phyloP scores from a whole-genome alignment of 2,329 filamentous ascomycete species.

The Macrophomina pseudophaseolina region DNA sequence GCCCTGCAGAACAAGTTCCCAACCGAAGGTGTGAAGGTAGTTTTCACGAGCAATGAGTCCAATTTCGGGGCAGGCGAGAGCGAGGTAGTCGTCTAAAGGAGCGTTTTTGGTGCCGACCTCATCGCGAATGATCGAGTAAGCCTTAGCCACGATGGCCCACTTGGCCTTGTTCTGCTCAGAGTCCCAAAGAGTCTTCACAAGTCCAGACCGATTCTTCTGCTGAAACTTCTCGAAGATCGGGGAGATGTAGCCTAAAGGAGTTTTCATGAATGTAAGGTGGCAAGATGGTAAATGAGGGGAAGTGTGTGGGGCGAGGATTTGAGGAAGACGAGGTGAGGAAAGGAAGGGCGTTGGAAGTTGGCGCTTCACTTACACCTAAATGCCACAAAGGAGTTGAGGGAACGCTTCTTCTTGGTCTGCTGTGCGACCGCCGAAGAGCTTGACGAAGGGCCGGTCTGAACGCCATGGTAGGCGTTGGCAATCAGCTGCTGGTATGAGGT shows the following conservation, averaged over 20 bases:
- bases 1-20: constrained; percentile 40
- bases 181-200: constrained; percentile 57
- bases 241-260: constrained; percentile 54
- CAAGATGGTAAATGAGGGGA: not conserved
- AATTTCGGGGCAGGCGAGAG: constrained; percentile 53
- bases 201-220: constrained; percentile 60
- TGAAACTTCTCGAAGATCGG: constrained; percentile 52
- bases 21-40: constrained; percentile 56
- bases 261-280: constrained; percentile 22
- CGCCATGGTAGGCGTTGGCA: not conserved
- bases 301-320: no score
- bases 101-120: constrained; percentile 54
- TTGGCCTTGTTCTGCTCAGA: constrained; percentile 57
- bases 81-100: constrained; percentile 55
- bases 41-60: constrained; percentile 51
- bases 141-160: constrained; percentile 60
- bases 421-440: not conserved
- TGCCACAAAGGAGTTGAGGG: constrained; percentile 45
- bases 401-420: constrained; percentile 26
- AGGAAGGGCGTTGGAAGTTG: not conserved
- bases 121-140: constrained; percentile 61
- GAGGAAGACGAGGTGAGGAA: no score
- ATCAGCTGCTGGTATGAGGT: not conserved
- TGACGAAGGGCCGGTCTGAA: not conserved
- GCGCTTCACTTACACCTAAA: constrained; percentile 38